Conservation (phyloP, 768 basidiomycete genomes). For the Lentinula detonsa region DNA sequence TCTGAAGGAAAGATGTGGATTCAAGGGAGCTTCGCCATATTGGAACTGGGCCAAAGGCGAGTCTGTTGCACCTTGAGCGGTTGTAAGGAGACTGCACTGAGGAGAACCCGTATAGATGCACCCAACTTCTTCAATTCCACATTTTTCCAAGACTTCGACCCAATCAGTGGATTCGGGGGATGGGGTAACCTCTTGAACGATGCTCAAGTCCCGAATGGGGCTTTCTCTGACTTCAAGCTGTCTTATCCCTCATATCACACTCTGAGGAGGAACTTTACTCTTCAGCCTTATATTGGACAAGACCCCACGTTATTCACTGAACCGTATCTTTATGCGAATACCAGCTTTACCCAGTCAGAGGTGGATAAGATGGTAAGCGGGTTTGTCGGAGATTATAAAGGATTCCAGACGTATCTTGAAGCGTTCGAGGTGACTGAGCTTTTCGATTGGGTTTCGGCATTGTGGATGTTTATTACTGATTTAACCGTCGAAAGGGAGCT, state of each 20-base stretch:
- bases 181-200: slow-evolving; percentile 16
- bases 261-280: slow-evolving; percentile 25
- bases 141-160: slow-evolving; percentile 13
- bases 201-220: slow-evolving; percentile 15
- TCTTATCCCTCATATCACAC: slow-evolving; percentile 25
- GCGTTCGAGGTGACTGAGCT: slow-evolving; percentile 14
- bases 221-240: slow-evolving; percentile 17
- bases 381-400: slow-evolving; percentile 21
- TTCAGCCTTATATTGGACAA: slow-evolving; percentile 19
- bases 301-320: slow-evolving; percentile 14
- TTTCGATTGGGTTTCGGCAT: background rate
- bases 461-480: background rate
- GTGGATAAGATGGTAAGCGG: slow-evolving; percentile 18
- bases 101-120: background rate
- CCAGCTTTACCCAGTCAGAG: slow-evolving; percentile 16
- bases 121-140: slow-evolving; percentile 12
- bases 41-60: slow-evolving; percentile 18
- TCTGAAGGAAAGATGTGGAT: slow-evolving; percentile 12
- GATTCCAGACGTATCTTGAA: slow-evolving; percentile 24
- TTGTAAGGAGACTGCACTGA: background rate
- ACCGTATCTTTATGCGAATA: slow-evolving; percentile 16
- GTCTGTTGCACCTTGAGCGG: background rate
- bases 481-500: slow-evolving; percentile 18
- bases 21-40: slow-evolving; percentile 15
- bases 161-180: slow-evolving; percentile 14